Evolutionary conservation across 192 early-diverging fungal species (phyloP).

Genomic region (Backusella psychrophila): DNA sequence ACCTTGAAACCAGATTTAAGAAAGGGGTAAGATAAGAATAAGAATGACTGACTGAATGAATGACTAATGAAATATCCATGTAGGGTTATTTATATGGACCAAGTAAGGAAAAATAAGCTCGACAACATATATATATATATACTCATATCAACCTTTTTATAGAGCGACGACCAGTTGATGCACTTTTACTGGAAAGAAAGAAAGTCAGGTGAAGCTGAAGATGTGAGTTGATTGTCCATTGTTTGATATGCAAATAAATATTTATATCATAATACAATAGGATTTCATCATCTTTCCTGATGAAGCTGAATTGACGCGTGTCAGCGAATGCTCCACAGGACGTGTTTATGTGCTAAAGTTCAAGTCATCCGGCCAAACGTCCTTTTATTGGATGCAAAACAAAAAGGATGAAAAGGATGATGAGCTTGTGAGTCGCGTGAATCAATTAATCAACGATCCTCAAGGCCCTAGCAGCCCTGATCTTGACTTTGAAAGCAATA

Average conservation of each 20-base stretch:
- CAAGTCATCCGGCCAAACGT: slow-evolving; percentile 70
- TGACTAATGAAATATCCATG: not conserved
- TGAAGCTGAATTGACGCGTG: slow-evolving; percentile 63
- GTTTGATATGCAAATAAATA: too few species aligned
- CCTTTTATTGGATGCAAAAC: slow-evolving; percentile 88
- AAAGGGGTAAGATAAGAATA: slow-evolving; percentile 53
- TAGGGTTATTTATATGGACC: slow-evolving; percentile 58
- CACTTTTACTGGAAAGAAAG: slow-evolving; percentile 84
- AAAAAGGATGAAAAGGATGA: slow-evolving; percentile 57
- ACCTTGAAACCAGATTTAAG: slow-evolving; percentile 70
- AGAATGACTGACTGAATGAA: not conserved
- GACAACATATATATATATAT: not conserved
- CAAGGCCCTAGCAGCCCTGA: slow-evolving; percentile 27
- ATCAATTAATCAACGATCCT: slow-evolving; percentile 54
- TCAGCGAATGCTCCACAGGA: slow-evolving; percentile 57
- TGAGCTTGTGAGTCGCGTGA: slow-evolving; percentile 53
- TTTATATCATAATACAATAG: not conserved
- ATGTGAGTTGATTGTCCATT: slow-evolving; percentile 27
- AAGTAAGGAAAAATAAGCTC: slow-evolving; percentile 26
- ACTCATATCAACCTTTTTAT: not conserved
- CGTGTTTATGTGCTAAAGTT: slow-evolving; percentile 83
- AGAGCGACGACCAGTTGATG: slow-evolving; percentile 66
- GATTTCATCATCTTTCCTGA: slow-evolving; percentile 77
- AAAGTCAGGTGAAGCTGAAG: slow-evolving; percentile 44
- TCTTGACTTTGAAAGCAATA: slow-evolving; percentile 7